These are phyloP conservation scores for Trifolium dubium DNA, from an alignment of 306 rosid species.

Conservation along the genomic window DNA sequence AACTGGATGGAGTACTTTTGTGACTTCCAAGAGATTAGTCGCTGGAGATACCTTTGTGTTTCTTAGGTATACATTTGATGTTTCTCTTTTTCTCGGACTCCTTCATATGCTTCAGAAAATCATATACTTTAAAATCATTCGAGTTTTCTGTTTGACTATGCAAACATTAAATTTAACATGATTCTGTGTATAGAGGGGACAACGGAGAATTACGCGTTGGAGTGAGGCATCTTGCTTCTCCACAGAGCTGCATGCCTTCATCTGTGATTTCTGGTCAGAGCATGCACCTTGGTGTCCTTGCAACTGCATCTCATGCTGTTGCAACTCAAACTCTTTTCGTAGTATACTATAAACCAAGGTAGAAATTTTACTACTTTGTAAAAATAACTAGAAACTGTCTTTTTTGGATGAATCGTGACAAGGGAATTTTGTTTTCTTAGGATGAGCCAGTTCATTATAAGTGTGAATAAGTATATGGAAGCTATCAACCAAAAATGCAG, in stretches of 20 bases:
- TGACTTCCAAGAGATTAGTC: slow-evolving; percentile 85
- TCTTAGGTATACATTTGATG: slow-evolving; percentile 55
- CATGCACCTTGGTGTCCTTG: slow-evolving; percentile 98
- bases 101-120: slow-evolving; percentile 18
- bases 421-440: slow-evolving; percentile 49
- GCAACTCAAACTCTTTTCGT: slow-evolving; percentile 75
- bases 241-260: slow-evolving; percentile 83
- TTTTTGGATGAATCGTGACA: slow-evolving; percentile 13
- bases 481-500: slow-evolving; percentile 60
- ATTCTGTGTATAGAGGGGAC: slow-evolving; percentile 60
- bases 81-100: slow-evolving; percentile 12
- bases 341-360: slow-evolving; percentile 94
- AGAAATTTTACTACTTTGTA: slow-evolving; percentile 18
- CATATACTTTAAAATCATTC: slow-evolving; percentile 2
- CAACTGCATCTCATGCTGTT: slow-evolving; percentile 96
- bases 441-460: slow-evolving; percentile 79
- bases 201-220: slow-evolving; percentile 90
- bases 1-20: slow-evolving; percentile 99
- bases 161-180: slow-evolving; percentile 34
- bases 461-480: slow-evolving; percentile 73
- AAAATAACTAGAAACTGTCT: slow-evolving; percentile 4
- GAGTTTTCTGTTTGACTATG: slow-evolving; percentile 17
- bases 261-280: slow-evolving; percentile 97
- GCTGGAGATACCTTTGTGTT: slow-evolving; percentile 95
- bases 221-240: slow-evolving; percentile 80